Base-by-base conservation (phyloP, 1,284 basidiomycete genomes). In the Malassezia yamatoensis region DNA sequence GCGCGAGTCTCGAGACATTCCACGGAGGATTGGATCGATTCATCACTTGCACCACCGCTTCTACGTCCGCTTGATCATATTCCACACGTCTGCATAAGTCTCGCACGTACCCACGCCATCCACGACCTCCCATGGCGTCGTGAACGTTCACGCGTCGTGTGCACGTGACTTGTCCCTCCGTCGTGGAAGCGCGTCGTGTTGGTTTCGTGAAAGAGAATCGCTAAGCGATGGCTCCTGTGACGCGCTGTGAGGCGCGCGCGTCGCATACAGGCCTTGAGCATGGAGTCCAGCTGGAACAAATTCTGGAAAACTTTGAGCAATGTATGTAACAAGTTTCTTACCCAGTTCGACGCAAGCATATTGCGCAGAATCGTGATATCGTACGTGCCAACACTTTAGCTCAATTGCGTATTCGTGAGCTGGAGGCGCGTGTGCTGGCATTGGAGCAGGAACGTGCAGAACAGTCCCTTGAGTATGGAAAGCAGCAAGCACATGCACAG, bases 361-460 rank as follows among this genome's bases (percentile, higher is more conserved):
- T 71, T 13, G 61, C 67, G 11, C 70, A 73, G 46, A 73, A 73
- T 43, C 58, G 70, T 34, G 68, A 73, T 38, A 65, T 73, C 54
- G 71, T 73, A 52, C 71, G 68, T 49, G 54, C 64, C 44, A 73
- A 73, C 34, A 62, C 70, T 15, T 37, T 64, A 0, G 53, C 60
- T 0, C 66, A 70, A 45, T 43, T 68, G 34, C 65, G 69, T 24
- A 65, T 68, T 32, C 63, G 69, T 16, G 70, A 73, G 48, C 58
- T 73, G 21, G 70, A 73, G 51, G 53, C 59, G 36, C 63, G 65
- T 29, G 60, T 73, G 5, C 60, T 66, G 7, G 33, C 46, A 11
- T 58, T 73, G 8, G 70, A 73, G 48, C 49, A 53, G 11, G 68
- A 72, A 45, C 62, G 63, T 21, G 57, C 57, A 1, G 53, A 67